A percentile compares a stretch with the other conserved stretches of the same genome.
Evolutionary conservation across 2,329 filamentous ascomycete species (phyloP).

Genomic region (Penicillium aurantiogriseum): DNA sequence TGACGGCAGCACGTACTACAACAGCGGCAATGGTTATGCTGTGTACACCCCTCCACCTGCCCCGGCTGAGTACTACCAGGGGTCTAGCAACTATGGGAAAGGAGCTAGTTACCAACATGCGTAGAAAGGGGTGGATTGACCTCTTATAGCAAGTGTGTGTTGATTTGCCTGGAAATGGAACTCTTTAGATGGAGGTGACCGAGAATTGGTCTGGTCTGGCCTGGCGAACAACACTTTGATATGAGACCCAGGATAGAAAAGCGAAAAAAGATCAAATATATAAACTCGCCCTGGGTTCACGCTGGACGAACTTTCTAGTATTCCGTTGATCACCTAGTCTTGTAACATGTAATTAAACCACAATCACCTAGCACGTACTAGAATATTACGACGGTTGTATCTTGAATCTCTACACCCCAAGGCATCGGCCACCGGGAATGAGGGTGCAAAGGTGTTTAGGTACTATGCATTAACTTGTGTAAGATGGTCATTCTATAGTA

Average conservation of each 20-base stretch:
- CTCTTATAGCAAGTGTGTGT: neutral
- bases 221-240: neutral
- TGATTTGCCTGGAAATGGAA: neutral
- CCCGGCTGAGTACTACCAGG: neutral
- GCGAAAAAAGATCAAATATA: neutral
- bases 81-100: neutral
- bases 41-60: neutral
- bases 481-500: too few relatives aligned
- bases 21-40: conserved; percentile 4
- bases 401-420: neutral
- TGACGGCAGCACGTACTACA: conserved; percentile 14
- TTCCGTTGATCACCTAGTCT: neutral
- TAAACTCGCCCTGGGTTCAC: neutral
- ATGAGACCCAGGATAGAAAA: neutral
- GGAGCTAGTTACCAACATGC: neutral
- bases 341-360: neutral
- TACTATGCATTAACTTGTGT: neutral
- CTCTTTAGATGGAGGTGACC: neutral
- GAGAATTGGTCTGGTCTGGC: neutral
- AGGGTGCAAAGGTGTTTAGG: neutral
- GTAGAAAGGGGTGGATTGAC: neutral
- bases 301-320: neutral
- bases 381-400: neutral
- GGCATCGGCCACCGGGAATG: neutral
- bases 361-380: neutral